Evolutionary conservation across 768 basidiomycete genomes (phyloP).

Genomic region (Termitomyces sp.): DNA sequence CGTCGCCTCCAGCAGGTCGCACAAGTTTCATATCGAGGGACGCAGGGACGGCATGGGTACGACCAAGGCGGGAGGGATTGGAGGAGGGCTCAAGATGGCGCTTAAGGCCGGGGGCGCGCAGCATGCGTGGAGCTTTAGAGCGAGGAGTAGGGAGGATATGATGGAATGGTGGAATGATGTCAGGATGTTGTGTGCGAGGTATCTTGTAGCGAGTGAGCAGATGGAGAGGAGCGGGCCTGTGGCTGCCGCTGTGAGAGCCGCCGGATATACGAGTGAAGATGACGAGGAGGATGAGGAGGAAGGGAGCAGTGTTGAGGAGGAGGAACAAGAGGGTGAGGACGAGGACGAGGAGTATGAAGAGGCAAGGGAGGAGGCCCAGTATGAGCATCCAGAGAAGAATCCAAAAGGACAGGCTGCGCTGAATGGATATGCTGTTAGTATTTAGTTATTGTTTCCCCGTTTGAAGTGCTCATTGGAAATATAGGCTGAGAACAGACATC

Average conservation of each 20-base stretch:
- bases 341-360: conserved; percentile 33
- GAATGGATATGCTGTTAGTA: conserved; percentile 63
- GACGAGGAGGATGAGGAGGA: conserved; percentile 52
- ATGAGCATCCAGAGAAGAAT: conserved; percentile 40
- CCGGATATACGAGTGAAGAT: conserved; percentile 84
- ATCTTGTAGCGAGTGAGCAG: conserved; percentile 89
- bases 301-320: conserved; percentile 31
- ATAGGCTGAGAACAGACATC: too few relatives aligned
- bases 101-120: not conserved
- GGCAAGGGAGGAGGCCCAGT: conserved; percentile 51
- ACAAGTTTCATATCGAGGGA: conserved; percentile 98
- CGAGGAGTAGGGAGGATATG: conserved; percentile 91
- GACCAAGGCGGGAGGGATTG: conserved; percentile 40
- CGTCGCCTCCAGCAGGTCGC: conserved; percentile 49
- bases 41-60: conserved; percentile 76
- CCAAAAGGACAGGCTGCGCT: conserved; percentile 20
- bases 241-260: conserved; percentile 84
- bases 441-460: not conserved
- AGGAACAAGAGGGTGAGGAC: conserved; percentile 38
- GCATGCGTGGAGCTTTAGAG: conserved; percentile 83
- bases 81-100: too few relatives aligned
- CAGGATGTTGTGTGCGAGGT: conserved; percentile 87
- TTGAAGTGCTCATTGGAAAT: not conserved
- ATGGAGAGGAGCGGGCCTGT: conserved; percentile 92
- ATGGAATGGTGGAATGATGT: conserved; percentile 99